Evolutionary conservation across 208 protist genomes (phyloP).

Genomic region (Leishmania amazonensis): DNA sequence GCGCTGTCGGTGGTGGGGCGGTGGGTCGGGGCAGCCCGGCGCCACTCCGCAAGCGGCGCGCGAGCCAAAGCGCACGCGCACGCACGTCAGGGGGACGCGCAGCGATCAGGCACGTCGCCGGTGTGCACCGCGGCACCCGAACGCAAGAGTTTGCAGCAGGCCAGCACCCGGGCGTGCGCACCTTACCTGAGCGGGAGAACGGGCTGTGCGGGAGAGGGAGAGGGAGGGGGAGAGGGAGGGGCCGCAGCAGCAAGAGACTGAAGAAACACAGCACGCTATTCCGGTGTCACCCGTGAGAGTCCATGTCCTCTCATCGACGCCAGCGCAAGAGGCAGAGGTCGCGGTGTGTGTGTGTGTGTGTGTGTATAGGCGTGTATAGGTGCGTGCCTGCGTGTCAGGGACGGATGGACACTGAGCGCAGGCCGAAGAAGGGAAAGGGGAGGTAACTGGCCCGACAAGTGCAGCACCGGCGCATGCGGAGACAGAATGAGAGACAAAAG

Average conservation of each 20-base stretch:
- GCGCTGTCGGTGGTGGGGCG: too few relatives aligned
- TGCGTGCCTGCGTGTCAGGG: neutral
- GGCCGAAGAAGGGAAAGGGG: neutral
- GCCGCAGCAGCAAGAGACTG: neutral
- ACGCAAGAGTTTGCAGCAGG: too few relatives aligned
- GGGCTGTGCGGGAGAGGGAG: neutral
- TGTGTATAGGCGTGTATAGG: neutral
- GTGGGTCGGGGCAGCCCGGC: too few relatives aligned
- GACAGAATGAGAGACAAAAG: neutral
- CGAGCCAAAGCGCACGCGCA: too few relatives aligned
- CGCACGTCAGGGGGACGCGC: too few relatives aligned
- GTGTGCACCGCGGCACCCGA: too few relatives aligned
- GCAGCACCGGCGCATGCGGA: neutral
- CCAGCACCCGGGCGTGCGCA: too few relatives aligned
- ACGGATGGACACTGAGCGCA: neutral
- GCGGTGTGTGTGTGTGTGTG: neutral
- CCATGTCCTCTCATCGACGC: neutral
- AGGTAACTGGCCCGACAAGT: neutral
- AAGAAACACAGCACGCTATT: neutral
- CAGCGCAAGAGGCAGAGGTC: neutral
- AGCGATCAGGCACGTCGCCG: too few relatives aligned
- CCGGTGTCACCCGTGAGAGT: too few relatives aligned
- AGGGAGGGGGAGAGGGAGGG: neutral
- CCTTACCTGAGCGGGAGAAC: neutral
- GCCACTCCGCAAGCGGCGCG: too few relatives aligned